phyloP scores from a whole-genome alignment of 768 basidiomycete genomes.

The Punctularia strigosozonata region DNA sequence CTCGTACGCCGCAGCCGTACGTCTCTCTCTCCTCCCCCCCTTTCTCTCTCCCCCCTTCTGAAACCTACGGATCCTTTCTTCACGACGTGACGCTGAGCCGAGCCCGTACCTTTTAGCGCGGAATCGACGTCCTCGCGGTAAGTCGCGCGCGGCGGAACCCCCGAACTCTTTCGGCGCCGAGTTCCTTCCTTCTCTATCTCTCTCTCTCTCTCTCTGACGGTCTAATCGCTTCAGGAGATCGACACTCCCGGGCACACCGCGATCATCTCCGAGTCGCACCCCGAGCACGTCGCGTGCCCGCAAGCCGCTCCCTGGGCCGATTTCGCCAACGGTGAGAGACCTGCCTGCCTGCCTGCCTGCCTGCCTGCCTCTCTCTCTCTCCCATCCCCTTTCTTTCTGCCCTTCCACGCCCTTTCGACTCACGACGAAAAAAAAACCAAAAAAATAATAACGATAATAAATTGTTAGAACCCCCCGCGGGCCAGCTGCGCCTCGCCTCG shows the following conservation, averaged over 20 bases:
- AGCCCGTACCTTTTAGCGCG: slow-evolving; percentile 26
- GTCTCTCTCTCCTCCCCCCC: slow-evolving; percentile 9
- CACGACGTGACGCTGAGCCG: background rate
- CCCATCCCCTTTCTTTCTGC: no score
- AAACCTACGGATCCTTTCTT: no score
- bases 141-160: background rate
- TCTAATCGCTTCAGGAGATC: slow-evolving; percentile 21
- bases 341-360: no score
- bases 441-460: background rate
- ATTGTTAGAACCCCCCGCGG: slow-evolving; percentile 31
- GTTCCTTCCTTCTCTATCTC: no score
- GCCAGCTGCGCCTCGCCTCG: slow-evolving; percentile 32
- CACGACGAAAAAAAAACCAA: no score
- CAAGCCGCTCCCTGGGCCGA: slow-evolving; percentile 22
- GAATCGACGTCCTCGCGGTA: slow-evolving; percentile 44
- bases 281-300: slow-evolving; percentile 32
- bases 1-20: slow-evolving; percentile 30
- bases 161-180: background rate
- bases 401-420: no score
- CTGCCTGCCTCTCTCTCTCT: no score
- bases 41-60: no score
- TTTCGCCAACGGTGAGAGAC: slow-evolving; percentile 24
- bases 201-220: no score
- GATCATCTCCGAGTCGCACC: slow-evolving; percentile 27
- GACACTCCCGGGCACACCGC: slow-evolving; percentile 43